Conservation (phyloP, 164 flowering plant genomes). For the Cinnamomum micranthum region DNA sequence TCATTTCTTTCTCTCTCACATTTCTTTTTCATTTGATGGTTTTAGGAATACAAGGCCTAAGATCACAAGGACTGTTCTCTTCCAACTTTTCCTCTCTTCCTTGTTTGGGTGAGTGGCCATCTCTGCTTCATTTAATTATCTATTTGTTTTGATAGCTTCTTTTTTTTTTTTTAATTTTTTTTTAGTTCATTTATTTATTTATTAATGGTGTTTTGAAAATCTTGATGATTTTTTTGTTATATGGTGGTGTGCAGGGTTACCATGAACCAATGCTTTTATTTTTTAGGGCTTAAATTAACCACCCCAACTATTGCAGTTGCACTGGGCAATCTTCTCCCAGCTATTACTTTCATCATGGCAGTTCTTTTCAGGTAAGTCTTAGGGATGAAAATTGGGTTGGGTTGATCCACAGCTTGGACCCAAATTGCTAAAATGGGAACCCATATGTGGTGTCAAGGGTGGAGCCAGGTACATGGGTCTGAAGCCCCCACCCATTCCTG, state of each 20-base stretch:
- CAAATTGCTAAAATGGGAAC: not conserved
- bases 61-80: constrained; percentile 34
- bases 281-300: constrained; percentile 28
- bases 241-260: constrained; percentile 25
- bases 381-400: not conserved
- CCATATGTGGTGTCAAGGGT: not conserved
- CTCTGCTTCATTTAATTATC: no score
- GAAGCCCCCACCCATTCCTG: no score
- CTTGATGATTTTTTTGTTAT: no score
- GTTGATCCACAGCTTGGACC: no score
- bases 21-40: not conserved
- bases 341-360: constrained; percentile 35
- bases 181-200: no score
- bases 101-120: constrained; percentile 48
- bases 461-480: no score
- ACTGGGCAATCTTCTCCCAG: constrained; percentile 32
- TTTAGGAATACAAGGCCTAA: constrained; percentile 47
- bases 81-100: constrained; percentile 54
- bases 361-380: constrained; percentile 26
- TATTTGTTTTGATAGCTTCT: not conserved
- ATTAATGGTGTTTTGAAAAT: no score
- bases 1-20: no score
- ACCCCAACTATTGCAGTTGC: constrained; percentile 35
- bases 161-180: no score
- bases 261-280: constrained; percentile 33